Base-by-base conservation (phyloP, 768 basidiomycete genomes). In the Russula earlei region DNA sequence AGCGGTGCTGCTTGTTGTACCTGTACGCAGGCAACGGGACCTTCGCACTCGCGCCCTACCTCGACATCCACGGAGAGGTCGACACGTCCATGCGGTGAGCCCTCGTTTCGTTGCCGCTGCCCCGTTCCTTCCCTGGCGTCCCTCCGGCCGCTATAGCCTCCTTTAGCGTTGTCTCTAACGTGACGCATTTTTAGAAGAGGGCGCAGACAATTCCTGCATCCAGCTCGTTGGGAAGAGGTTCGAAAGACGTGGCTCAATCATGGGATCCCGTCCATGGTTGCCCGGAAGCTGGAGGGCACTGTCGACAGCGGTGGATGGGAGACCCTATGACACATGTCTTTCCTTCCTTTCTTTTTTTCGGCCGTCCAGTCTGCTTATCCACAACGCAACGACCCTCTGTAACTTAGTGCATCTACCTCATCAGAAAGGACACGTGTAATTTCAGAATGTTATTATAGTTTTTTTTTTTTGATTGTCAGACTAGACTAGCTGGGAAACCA, bases 271-370 rank as follows among this genome's bases (percentile, higher is more conserved):
- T 94, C 89, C 2, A 74, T 89, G 36, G 86, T 95, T 22, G 91
- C 96, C 3, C 77, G 96, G 49, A 90, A 89, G 67, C 66, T 97
- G 56, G 95, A 98, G 67, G 79, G 87, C 60, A 82, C 82, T 14
- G 77, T 91, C 15, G 94, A 96, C 67, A 84, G 79, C 29, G 91
- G 94, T n/a, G 93, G 93, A 20, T 97, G 93, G 94, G 88, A 90
- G 65, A 87, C 85, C 55, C 69, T 95, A 47, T 94, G 68, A 68
- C 1, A 33, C 31, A 20, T 40, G 22, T 51, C 37, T 17, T 40
- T 41, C 20, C n/a, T 15, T 49, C 31, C 3, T 43, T 45, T 17
- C 31, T 36, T 29, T 22, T 42, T 33, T 9, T 38, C 31, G 33
- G 9, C 24, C 27, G 31, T 15, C n/a, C 9, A 9, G 5, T 42